Base-by-base conservation (phyloP, 1,284 basidiomycete species). In the Pulchroboletus neoregius region DNA sequence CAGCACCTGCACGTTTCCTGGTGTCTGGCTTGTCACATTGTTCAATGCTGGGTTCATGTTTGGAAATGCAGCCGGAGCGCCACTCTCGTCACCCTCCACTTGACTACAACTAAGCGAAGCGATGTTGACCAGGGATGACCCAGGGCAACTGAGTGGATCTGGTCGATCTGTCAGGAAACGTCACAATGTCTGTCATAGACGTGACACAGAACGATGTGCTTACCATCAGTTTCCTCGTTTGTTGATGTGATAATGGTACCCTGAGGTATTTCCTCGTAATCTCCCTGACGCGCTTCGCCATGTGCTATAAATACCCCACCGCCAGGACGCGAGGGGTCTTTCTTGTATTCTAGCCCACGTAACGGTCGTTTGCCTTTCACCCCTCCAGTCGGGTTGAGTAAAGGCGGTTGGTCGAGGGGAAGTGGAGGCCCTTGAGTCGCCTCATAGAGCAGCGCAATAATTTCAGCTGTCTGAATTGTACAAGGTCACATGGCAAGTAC, bases 371-470 rank as follows among this genome's bases (percentile, higher is more conserved):
- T 83, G 33, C 67, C 72, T 48, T 70, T 80, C 18, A 87, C 84
- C 28, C 85, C 87, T 37, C 80, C 79, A 0, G 86, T 87, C 6
- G 87, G 87, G 57, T 87, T 88, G 49, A 87, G 70, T 23, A 75
- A 71, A 12, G 84, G 80, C 15, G 74, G 68, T 63, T 62, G 68
- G 57, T 83, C 82, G 43, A 79, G 65, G 2, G 78, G 75, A 45
- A 75, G 62, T 9, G 72, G 71, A 8, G 83, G 81, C 31, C 87
- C 80, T 68, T 90, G 84, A 22, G 91, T 91, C 26, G 92, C 86
- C 71, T 96, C 92, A 67, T 92, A 95, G 20, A 98, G 75, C 16
- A 98, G 74, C 20, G 87, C 80, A 58, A 96, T 94, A 50, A 95
- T 92, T 68, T 94, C 93, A 20, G 89, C 85, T 1, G 93, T 95